phyloP scores from a whole-genome alignment of 305 asterid genomes.

The Fraxinus paxiana region DNA sequence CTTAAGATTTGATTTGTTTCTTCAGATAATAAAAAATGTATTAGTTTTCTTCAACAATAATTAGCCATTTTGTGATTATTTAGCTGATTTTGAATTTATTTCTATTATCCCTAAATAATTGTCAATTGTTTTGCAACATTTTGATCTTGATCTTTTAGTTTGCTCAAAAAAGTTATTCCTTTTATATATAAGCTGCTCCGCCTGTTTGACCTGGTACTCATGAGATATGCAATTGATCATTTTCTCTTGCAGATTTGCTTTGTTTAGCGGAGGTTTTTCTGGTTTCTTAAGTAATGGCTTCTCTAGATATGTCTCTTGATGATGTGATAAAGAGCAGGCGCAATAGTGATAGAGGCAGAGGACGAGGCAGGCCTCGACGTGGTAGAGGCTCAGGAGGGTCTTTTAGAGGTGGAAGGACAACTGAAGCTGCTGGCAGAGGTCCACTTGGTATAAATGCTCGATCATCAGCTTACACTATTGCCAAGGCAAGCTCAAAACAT shows the following conservation, averaged over 20 bases:
- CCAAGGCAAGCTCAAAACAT: slow-evolving; percentile 95
- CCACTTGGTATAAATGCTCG: slow-evolving; percentile 79
- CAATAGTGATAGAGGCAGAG: slow-evolving; percentile 56
- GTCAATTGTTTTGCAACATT: not conserved
- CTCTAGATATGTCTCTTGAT: slow-evolving; percentile 85
- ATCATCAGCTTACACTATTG: slow-evolving; percentile 65
- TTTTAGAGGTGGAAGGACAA: slow-evolving; percentile 71
- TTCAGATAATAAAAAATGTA: not conserved
- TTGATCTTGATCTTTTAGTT: not conserved
- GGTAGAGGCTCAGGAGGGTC: slow-evolving; percentile 74
- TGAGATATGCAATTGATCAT: not conserved
- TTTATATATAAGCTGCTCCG: not conserved
- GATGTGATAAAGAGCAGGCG: slow-evolving; percentile 85
- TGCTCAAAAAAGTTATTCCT: not conserved
- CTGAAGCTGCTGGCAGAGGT: slow-evolving; percentile 66
- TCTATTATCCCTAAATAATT: not conserved
- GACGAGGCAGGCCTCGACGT: slow-evolving; percentile 62
- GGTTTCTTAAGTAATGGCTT: slow-evolving; percentile 54
- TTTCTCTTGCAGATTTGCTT: not conserved
- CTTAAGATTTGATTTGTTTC: not conserved
- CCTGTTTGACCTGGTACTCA: not conserved
- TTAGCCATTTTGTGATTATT: not conserved
- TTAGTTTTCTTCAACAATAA: not conserved
- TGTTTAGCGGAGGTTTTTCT: not conserved
- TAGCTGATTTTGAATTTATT: not conserved